A percentile compares a stretch with the other conserved stretches of the same genome.
phyloP scores from a whole-genome alignment of 2,329 filamentous ascomycete genomes.

The Aspergillus pseudoterreus region DNA sequence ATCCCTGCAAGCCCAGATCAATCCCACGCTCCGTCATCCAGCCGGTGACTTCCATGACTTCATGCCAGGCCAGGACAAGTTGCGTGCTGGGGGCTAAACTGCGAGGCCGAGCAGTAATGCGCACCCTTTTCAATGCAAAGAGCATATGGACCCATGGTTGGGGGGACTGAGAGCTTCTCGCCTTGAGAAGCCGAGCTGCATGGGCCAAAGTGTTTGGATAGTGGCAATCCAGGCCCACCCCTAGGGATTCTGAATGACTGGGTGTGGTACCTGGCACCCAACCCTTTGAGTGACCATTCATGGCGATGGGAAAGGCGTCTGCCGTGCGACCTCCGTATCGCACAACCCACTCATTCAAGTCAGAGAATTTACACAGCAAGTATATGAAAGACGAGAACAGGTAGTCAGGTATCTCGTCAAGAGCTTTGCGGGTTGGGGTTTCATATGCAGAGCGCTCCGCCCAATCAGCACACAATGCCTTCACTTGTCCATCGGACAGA shows the following conservation, averaged over 20 bases:
- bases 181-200: constrained; percentile 33
- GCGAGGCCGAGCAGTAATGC: constrained; percentile 16
- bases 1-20: constrained; percentile 29
- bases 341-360: constrained; percentile 8
- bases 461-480: constrained; percentile 26
- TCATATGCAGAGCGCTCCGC: constrained; percentile 12
- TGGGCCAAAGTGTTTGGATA: constrained; percentile 31
- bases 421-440: constrained; percentile 11
- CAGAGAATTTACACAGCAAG: constrained; percentile 37
- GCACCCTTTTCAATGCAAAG: constrained; percentile 24
- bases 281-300: constrained; percentile 8
- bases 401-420: constrained; percentile 29
- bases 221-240: constrained; percentile 5
- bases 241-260: constrained; percentile 12
- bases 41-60: constrained; percentile 26
- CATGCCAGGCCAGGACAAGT: constrained; percentile 37
- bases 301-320: constrained; percentile 28
- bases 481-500: constrained; percentile 30
- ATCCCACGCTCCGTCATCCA: constrained; percentile 34
- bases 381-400: constrained; percentile 45
- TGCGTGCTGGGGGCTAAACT: constrained; percentile 23
- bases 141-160: constrained; percentile 37
- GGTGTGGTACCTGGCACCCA: constrained; percentile 16
- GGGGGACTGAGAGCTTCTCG: constrained; percentile 25
- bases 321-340: constrained; percentile 15